A percentile compares a stretch with the other conserved stretches of the same genome.
Conservation (phyloP, 176 grass and related monocot genomes). For the Oryza punctata region DNA sequence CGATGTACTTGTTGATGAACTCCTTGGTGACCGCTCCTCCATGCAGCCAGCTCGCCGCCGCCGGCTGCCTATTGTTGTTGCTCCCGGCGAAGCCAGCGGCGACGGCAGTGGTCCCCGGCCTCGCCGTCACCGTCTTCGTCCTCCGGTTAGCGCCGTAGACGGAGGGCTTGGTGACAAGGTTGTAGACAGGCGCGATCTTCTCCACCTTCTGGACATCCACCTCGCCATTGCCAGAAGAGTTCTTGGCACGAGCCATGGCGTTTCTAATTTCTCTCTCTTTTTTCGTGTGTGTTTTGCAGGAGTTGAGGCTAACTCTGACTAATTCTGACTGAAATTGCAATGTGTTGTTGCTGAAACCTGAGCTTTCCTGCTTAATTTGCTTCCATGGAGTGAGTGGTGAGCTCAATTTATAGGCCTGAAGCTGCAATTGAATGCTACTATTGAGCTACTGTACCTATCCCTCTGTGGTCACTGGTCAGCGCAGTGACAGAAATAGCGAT, state of each 20-base stretch:
- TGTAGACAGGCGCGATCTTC: slow-evolving; percentile 40
- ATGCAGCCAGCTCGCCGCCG: neutral
- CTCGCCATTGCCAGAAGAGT: slow-evolving; percentile 13
- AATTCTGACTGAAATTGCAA: neutral
- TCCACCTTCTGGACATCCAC: slow-evolving; percentile 51
- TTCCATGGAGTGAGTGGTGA: slow-evolving; percentile 7
- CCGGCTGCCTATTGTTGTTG: neutral
- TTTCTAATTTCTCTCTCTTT: neutral
- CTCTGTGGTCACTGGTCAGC: neutral
- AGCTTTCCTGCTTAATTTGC: neutral
- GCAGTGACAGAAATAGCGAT: no score
- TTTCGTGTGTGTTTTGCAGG: neutral
- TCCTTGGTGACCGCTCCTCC: no score
- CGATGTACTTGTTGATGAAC: no score
- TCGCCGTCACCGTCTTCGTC: neutral
- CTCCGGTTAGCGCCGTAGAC: neutral
- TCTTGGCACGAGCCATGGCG: slow-evolving; percentile 26
- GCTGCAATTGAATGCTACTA: neutral
- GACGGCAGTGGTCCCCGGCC: neutral
- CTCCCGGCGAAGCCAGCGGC: neutral
- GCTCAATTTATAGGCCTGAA: slow-evolving; percentile 44
- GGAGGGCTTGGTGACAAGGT: slow-evolving; percentile 29
- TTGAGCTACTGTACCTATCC: neutral
- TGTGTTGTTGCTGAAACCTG: neutral
- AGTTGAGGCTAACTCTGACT: no score